Evolutionary conservation across 768 basidiomycete species (phyloP).

Genomic region (Mycena indigotica): DNA sequence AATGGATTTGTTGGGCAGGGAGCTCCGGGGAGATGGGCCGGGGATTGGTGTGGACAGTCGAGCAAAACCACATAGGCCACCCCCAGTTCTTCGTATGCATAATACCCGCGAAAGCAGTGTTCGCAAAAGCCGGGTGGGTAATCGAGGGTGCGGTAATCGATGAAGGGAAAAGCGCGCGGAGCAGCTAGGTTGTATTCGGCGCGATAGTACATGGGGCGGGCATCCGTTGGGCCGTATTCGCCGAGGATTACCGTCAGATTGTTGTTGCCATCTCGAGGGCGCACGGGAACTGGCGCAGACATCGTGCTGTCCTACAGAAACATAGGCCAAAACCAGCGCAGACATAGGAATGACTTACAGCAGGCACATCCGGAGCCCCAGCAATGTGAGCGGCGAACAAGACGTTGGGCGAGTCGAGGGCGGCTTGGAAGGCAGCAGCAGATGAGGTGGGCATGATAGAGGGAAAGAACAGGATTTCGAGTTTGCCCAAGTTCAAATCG

Average conservation of each 20-base stretch:
- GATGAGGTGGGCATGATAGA: too few species aligned
- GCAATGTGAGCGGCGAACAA: too few species aligned
- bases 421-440: too few species aligned
- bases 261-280: too few species aligned
- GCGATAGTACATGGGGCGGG: background rate
- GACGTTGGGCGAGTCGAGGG: too few species aligned
- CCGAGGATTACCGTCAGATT: background rate
- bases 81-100: background rate
- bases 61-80: background rate
- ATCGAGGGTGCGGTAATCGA: background rate
- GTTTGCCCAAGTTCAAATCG: too few species aligned
- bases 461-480: too few species aligned
- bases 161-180: background rate
- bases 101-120: background rate
- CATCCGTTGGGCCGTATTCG: background rate
- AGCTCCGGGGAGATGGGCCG: background rate
- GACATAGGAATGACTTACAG: background rate
- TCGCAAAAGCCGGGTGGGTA: background rate
- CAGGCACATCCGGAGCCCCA: too few species aligned
- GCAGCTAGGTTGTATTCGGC: background rate
- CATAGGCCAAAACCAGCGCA: background rate
- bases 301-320: background rate
- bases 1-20: background rate
- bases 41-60: background rate
- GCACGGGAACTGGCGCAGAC: too few species aligned